Evolutionary conservation across 495 filamentous ascomycete genomes (phyloP), one percentile per base, ranked within the genome.

Genomic region (Choiromyces venosus): DNA sequence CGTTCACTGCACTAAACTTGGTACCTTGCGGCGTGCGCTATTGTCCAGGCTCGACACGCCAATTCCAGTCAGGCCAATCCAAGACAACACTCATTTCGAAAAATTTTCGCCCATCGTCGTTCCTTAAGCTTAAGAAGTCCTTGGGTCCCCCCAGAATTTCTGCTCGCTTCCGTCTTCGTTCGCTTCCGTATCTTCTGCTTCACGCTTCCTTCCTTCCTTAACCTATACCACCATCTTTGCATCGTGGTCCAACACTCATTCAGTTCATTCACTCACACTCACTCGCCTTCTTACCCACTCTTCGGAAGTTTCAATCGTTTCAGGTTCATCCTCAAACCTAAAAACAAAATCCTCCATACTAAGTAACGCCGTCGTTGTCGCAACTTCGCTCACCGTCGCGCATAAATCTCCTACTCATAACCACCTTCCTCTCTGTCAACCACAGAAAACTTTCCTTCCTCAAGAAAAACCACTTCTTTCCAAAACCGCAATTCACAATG

Each of bases 91-190:
- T 61, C 70, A 68, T 71, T 71, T 66, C 65, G 65, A 71, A 44
- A 67, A 36, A 29, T 37, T 71, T 66, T 42, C 69, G 67, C 61
- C 35, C 42, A 39, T 61, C 29, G 73, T 73, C 74, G 67, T 74
- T 77, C 75, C 66, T 42, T 67, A 46, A 64, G 66, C 44, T 77
- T 77, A 77, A 77, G 70, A 72, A 72, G 66, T 69, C 66, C 46
- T 44, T n/a, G 44, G 65, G 65, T 8, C 69, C 74, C 74, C 75
- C 64, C 36, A 46, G 37, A 65, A 14, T 65, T 37, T 46, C 38
- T 44, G 46, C n/a, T 64, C 37, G 39, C 66, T 69, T 39, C 56
- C 40, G 40, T 70, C 71, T 37, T 25, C 61, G 69, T 70, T 77
- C 75, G 56, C 38, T 76, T 38, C 37, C 65, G 68, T 67, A 37